Evolutionary conservation across 495 filamentous ascomycete species (phyloP), one percentile per base, ranked within the genome.

Genomic region (Daldinia decipiens): DNA sequence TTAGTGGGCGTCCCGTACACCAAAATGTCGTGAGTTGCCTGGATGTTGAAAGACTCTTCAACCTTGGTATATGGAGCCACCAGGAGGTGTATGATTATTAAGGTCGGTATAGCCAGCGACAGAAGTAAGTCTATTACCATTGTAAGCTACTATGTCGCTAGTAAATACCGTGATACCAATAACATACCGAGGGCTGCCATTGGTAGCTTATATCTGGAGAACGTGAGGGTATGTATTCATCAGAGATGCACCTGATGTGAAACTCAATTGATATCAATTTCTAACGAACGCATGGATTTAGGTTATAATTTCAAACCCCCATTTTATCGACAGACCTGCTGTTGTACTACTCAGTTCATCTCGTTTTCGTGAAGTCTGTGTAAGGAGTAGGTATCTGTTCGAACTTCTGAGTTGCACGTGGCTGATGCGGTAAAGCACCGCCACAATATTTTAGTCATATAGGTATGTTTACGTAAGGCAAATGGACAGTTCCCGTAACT

Each of bases 31-130:
- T 98, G 96, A 5, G 90, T 89, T 0, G 95, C 95, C 77, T 99
- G 95, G 58, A 98, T 88, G 72, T 97, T 97, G 86, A 99, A 99
- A 0, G 94, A 98, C 81, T 99, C 95, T 77, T 99, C 95, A 61
- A 99, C 96, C 79, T 99, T 99, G 54, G 96, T 98, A 82, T 95
- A 98, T 1, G 95, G 96, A 15, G 96, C 89, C 8, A 87, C 79
- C 61, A 89, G 65, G 55, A 97, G 87, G 78, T 99, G 95, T 27
- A 93, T 55, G 19, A 94, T 76, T 69, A 97, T 87, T 38, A 93
- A 77, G 2, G 77, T 68, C 1, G 91, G 90, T 63, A 97, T 86
- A 31, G 87, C 79, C 62, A 86, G 76, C 15, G 79, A 81, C 43
- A 90, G 81, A 34, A 87, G 66, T 17, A 76, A 47, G 68, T 90